phyloP scores from a whole-genome alignment of 192 early-diverging fungal species.

The Piromyces finnis region DNA sequence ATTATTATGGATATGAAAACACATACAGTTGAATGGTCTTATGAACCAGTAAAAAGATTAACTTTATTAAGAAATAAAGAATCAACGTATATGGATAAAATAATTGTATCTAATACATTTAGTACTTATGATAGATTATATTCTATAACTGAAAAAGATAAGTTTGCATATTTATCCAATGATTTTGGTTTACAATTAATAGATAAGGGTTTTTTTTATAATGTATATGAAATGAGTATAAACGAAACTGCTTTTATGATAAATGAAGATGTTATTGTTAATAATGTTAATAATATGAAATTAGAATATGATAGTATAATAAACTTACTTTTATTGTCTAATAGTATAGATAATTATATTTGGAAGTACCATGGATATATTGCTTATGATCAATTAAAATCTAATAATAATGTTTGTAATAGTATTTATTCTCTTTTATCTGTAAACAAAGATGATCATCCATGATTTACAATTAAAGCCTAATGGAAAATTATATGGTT shows the following conservation, averaged over 20 bases:
- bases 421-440: neutral
- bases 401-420: neutral
- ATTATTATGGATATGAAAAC: neutral
- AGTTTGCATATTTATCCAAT: neutral
- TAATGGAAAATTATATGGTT: neutral
- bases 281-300: neutral
- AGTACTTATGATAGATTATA: neutral
- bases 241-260: neutral
- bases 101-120: neutral
- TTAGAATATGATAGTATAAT: neutral
- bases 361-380: neutral
- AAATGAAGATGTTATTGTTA: neutral
- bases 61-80: neutral
- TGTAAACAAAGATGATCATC: neutral
- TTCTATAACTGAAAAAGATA: neutral
- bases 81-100: neutral
- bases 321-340: neutral
- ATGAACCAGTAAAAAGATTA: neutral
- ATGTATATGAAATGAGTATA: neutral
- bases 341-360: neutral
- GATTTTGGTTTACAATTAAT: neutral
- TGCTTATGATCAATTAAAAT: neutral
- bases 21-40: neutral
- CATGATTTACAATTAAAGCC: neutral
- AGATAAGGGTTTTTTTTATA: neutral